Evolutionary conservation across 176 grass and related monocot species (phyloP).

Genomic region (Oryza glaberrima): DNA sequence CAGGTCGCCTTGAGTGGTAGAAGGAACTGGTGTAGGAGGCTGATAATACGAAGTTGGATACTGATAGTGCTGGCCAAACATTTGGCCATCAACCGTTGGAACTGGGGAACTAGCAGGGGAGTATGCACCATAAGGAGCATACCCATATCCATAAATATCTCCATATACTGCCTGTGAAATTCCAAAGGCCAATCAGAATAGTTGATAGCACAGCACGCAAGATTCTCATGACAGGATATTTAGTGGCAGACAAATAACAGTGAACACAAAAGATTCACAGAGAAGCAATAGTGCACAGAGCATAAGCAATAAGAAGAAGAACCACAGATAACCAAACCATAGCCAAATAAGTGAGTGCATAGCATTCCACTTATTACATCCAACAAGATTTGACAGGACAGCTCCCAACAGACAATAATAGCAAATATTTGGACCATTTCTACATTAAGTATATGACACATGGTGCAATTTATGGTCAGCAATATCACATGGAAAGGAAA

Average conservation of each 20-base stretch:
- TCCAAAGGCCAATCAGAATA: neutral
- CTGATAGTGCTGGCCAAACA: slow-evolving; percentile 82
- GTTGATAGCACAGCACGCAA: slow-evolving; percentile 14
- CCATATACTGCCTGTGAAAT: slow-evolving; percentile 78
- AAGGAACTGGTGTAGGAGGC: slow-evolving; percentile 60
- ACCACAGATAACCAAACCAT: slow-evolving; percentile 27
- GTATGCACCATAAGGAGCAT: slow-evolving; percentile 83
- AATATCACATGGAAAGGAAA: neutral
- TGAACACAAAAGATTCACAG: neutral
- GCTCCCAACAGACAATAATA: slow-evolving; percentile 41
- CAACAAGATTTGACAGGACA: slow-evolving; percentile 45
- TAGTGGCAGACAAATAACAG: slow-evolving; percentile 41
- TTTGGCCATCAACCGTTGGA: slow-evolving; percentile 84
- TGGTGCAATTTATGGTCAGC: slow-evolving; percentile 31
- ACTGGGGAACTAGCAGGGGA: slow-evolving; percentile 83
- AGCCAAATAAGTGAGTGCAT: slow-evolving; percentile 19
- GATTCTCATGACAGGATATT: slow-evolving; percentile 32
- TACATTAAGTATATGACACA: slow-evolving; percentile 29
- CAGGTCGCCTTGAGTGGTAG: slow-evolving; percentile 56
- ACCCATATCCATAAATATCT: slow-evolving; percentile 97
- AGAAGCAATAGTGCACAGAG: neutral
- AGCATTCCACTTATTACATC: slow-evolving; percentile 46
- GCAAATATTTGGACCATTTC: slow-evolving; percentile 42
- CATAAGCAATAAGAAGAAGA: slow-evolving; percentile 18
- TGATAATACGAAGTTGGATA: slow-evolving; percentile 77